These are phyloP conservation scores for Pseudogymnoascus sp. DNA, from an alignment of 2,329 filamentous ascomycete genomes.

Conservation along the genomic window DNA sequence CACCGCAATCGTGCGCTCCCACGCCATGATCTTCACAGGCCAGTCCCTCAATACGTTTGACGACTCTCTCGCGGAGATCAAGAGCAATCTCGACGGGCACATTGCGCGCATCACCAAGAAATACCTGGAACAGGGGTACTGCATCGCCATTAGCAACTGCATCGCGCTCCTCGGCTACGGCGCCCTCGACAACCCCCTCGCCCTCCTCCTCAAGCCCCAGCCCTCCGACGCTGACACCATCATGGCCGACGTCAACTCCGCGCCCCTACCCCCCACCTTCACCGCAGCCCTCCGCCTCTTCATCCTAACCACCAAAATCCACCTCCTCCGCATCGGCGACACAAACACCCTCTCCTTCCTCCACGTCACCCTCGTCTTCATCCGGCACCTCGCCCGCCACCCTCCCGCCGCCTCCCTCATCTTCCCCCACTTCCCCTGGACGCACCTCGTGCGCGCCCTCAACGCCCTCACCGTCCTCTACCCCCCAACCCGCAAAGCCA, in stretches of 20 bases:
- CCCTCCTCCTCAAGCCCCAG: neutral
- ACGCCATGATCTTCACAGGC: conserved; percentile 55
- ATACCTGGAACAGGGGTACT: conserved; percentile 41
- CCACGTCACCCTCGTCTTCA: conserved; percentile 23
- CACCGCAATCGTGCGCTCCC: conserved; percentile 51
- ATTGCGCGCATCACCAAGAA: conserved; percentile 43
- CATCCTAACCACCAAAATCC: conserved; percentile 17
- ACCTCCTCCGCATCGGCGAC: conserved; percentile 22
- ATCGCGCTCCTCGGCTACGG: conserved; percentile 26
- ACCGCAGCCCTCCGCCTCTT: conserved; percentile 10
- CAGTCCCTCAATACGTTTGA: conserved; percentile 40
- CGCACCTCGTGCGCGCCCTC: conserved; percentile 16
- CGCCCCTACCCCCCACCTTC: neutral
- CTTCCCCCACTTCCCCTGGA: conserved; percentile 21
- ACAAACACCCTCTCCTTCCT: conserved; percentile 24
- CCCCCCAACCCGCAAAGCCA: conserved; percentile 8
- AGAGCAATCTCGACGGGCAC: conserved; percentile 45
- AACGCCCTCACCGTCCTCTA: conserved; percentile 18
- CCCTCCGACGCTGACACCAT: neutral
- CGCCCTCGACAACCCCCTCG: conserved; percentile 17
- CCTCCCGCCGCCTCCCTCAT: conserved; percentile 18
- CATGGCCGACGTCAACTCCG: neutral
- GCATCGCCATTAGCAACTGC: conserved; percentile 44
- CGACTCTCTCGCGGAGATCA: conserved; percentile 39
- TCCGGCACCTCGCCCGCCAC: conserved; percentile 18